Evolutionary conservation across 352 stramenopile species (phyloP).

Genomic region (Globisporangium rhizosaccharum): DNA sequence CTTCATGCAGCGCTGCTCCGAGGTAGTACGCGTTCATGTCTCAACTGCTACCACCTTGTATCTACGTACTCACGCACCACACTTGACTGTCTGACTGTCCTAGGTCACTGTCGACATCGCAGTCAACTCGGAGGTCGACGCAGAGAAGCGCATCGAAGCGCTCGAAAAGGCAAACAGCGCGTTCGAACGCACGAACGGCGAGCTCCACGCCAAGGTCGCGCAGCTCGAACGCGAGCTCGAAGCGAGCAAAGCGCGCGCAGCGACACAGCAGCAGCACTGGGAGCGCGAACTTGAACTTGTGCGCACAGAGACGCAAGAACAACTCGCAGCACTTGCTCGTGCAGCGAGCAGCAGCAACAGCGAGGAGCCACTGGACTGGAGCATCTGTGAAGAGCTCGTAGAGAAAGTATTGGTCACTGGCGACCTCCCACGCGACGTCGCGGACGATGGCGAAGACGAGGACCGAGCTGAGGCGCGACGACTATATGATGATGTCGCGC

Average conservation of each 20-base stretch:
- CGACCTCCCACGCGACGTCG: conserved; percentile 29
- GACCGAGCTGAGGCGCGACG: conserved; percentile 15
- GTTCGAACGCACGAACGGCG: conserved; percentile 35
- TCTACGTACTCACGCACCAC: not conserved
- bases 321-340: conserved; percentile 16
- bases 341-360: conserved; percentile 1
- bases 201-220: conserved; percentile 32
- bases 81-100: not conserved
- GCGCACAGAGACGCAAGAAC: conserved; percentile 24
- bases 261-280: conserved; percentile 34
- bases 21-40: conserved; percentile 36
- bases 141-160: conserved; percentile 44
- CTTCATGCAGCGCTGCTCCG: conserved; percentile 93
- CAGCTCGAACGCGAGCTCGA: conserved; percentile 49
- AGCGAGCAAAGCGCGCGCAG: conserved; percentile 18
- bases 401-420: conserved; percentile 44
- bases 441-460: conserved; percentile 1
- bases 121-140: conserved; percentile 64
- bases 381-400: conserved; percentile 50
- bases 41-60: not conserved
- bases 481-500: conserved; percentile 27
- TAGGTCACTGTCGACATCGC: conserved; percentile 48
- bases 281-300: conserved; percentile 20
- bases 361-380: conserved; percentile 36
- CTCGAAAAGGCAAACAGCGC: conserved; percentile 50